Evolutionary conservation across 1,284 basidiomycete genomes (phyloP).

Genomic region (Cryptococcus hybrid): DNA sequence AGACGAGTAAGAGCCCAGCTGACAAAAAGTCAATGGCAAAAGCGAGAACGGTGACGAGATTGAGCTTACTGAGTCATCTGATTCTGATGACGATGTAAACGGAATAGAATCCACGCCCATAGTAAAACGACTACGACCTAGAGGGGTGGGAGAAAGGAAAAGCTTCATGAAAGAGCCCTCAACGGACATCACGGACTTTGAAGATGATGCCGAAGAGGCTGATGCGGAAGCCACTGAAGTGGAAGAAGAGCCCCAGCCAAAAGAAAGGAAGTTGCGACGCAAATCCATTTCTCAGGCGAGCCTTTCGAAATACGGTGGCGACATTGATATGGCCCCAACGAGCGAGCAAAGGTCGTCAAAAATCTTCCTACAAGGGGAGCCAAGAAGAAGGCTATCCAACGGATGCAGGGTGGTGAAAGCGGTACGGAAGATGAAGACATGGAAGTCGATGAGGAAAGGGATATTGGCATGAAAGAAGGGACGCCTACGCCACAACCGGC

Average conservation of each 20-base stretch:
- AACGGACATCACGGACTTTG: conserved; percentile 47
- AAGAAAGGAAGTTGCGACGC: background rate
- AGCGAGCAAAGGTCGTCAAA: conserved; percentile 1
- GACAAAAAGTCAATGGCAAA: background rate
- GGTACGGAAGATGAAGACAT: conserved; percentile 52
- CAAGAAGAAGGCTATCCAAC: conserved; percentile 27
- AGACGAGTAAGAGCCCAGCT: background rate
- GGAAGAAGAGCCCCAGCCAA: conserved; percentile 3
- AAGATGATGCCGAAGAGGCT: conserved; percentile 50
- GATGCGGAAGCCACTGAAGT: conserved; percentile 22
- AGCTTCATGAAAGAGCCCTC: conserved; percentile 23
- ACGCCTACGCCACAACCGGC: background rate
- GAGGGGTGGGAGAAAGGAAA: conserved; percentile 9
- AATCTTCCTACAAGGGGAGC: conserved; percentile 20
- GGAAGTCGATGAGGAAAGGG: conserved; percentile 11
- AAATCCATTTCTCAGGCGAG: background rate
- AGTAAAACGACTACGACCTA: conserved; percentile 48
- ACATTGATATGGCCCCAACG: background rate
- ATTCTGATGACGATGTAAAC: conserved; percentile 52
- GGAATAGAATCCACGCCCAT: conserved; percentile 59
- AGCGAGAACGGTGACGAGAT: conserved; percentile 1
- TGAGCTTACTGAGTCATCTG: conserved; percentile 5
- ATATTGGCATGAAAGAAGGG: background rate
- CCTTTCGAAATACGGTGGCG: background rate
- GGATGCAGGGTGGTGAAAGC: conserved; percentile 22